Conservation (phyloP, 2,329 filamentous ascomycete species). For the Metarhizium brunneum region DNA sequence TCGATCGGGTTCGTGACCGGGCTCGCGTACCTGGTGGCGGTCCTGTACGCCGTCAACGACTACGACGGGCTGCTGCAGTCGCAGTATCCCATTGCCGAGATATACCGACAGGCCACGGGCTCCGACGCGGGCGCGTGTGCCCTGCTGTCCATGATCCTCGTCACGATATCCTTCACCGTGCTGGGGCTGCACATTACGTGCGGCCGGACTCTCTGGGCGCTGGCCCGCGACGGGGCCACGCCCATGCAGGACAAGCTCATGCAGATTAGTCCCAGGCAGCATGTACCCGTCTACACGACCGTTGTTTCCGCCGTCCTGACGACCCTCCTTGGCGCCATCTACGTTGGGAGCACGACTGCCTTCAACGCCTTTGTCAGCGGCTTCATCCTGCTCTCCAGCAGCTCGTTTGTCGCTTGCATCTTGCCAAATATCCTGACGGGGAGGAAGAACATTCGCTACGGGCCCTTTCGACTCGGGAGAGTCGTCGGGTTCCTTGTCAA, state of each 20-base stretch:
- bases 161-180: conserved; percentile 26
- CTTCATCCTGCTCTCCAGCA: conserved; percentile 20
- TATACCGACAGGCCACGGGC: conserved; percentile 52
- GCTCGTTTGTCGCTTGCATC: conserved; percentile 50
- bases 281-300: too few relatives aligned
- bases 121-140: conserved; percentile 40
- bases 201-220: conserved; percentile 9
- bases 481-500: too few relatives aligned
- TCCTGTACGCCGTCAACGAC: conserved; percentile 45
- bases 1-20: too few relatives aligned
- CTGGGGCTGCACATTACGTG: conserved; percentile 28
- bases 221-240: too few relatives aligned
- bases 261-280: too few relatives aligned
- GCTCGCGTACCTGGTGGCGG: too few relatives aligned
- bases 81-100: conserved; percentile 54
- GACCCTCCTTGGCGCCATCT: too few relatives aligned
- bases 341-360: conserved; percentile 40
- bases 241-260: too few relatives aligned
- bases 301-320: too few relatives aligned
- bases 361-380: conserved; percentile 57
- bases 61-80: conserved; percentile 39
- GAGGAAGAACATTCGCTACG: too few relatives aligned
- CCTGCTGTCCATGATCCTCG: conserved; percentile 32
- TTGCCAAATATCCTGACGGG: conserved; percentile 32
- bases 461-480: too few relatives aligned